Evolutionary conservation across 805 yeast species (phyloP), one percentile per base, ranked within the genome.

Genomic region (Myxozyma kluyveri): DNA sequence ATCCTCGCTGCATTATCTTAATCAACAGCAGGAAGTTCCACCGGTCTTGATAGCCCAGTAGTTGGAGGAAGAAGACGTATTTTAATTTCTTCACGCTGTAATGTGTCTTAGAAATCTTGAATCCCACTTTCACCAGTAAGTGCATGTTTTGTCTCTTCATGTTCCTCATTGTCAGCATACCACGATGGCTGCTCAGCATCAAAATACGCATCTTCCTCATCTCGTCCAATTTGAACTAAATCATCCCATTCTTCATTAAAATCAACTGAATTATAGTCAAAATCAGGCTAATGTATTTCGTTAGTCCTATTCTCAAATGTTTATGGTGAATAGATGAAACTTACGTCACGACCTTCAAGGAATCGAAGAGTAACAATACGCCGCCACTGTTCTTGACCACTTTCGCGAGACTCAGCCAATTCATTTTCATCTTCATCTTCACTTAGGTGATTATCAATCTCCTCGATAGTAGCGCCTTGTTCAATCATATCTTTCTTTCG

Each of bases 161-260:
- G 14, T n/a, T 22, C 36, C 7, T 18, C 17, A n/a, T 17, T 31
- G 14, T 45, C 48, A n/a, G 23, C 35, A 9, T 12, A 22, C 58
- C 58, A 49, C 2, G 39, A 21, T 7, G 60, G 58, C 12, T 45
- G 52, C 29, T 56, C 58, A 3, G 44, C 54, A 27, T 54, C 54
- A 43, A 54, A 54, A 36, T 54, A 54, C 14, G 22, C 43, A 29
- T 56, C 60, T 29, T 54, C 42, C 10, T n/a, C 31, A 23, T 54
- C 60, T 22, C 58, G 29, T 19, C 23, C 40, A 17, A 53, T 36
- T 27, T 56, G 60, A 9, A 17, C 41, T 14, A 45, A 38, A 21
- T 54, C 60, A 29, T 56, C 58, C 55, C 57, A 53, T 9, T 42
- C 47, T 5, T 44, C 52, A 9, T 40, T 37, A 32, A 53, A 56